phyloP scores from a whole-genome alignment of 139 green algal genomes.

The Chlamydomonas eustigma region DNA sequence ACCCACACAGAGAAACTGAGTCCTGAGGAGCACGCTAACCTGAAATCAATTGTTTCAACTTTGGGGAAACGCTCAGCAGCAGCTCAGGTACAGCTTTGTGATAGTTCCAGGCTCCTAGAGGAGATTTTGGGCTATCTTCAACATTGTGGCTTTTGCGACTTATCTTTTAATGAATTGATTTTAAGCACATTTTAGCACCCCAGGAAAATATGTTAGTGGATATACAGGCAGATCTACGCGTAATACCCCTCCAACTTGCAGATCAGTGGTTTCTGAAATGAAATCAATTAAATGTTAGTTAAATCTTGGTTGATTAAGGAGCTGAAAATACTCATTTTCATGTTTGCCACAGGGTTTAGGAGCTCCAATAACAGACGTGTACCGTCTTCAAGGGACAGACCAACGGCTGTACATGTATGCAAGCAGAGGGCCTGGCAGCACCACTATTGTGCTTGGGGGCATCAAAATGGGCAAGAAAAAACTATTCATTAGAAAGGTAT shows the following conservation, averaged over 20 bases:
- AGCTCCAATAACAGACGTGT: constrained; percentile 24
- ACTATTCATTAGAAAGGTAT: constrained; percentile 33
- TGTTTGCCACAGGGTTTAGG: constrained; percentile 21
- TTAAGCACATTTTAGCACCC: too few relatives aligned
- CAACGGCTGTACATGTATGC: constrained; percentile 40
- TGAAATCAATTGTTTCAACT: background rate
- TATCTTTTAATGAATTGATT: too few relatives aligned
- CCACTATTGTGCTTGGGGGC: constrained; percentile 48
- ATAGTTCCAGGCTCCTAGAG: too few relatives aligned
- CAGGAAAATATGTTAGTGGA: too few relatives aligned
- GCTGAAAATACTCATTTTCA: background rate
- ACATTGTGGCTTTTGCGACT: too few relatives aligned
- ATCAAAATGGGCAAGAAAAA: constrained; percentile 70
- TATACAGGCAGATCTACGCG: background rate
- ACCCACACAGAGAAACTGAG: background rate
- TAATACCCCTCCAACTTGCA: background rate
- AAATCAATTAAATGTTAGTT: too few relatives aligned
- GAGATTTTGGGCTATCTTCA: too few relatives aligned
- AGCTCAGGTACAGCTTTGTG: constrained; percentile 7
- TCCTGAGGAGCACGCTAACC: background rate
- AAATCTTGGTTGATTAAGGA: too few relatives aligned
- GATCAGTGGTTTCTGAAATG: background rate
- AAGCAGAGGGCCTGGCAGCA: background rate
- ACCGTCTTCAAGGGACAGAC: constrained; percentile 26
- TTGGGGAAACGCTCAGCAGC: background rate